Evolutionary conservation across 2,329 filamentous ascomycete genomes (phyloP).

Genomic region (Kalaharituber pfeilii): DNA sequence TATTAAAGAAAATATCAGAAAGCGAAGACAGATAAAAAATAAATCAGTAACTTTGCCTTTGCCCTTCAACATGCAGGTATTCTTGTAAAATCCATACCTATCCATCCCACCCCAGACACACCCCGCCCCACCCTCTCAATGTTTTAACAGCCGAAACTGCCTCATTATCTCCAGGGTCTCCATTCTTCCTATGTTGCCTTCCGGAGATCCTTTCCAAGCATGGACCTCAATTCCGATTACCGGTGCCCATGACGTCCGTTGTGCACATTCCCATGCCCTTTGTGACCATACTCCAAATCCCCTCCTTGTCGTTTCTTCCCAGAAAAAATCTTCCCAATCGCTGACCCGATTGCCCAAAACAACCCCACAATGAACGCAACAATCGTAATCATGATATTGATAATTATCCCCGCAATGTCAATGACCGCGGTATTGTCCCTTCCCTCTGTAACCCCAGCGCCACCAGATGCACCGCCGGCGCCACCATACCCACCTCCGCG

Average conservation of each 20-base stretch:
- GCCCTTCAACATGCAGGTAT: background rate
- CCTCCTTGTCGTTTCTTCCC: background rate
- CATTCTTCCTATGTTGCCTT: no score
- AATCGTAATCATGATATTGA: background rate
- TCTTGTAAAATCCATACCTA: background rate
- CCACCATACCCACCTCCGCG: background rate
- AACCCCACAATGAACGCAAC: background rate
- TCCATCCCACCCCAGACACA: background rate
- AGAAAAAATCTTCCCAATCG: background rate
- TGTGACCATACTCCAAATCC: background rate
- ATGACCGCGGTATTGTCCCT: background rate
- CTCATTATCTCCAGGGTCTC: no score
- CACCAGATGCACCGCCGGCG: background rate
- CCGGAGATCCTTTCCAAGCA: background rate
- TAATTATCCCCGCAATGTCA: background rate
- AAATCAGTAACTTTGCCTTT: background rate
- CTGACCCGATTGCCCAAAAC: background rate
- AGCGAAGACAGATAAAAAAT: background rate
- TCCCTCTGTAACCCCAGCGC: background rate
- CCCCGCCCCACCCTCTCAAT: background rate
- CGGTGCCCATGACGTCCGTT: background rate
- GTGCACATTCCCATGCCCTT: background rate
- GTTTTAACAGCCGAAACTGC: no score
- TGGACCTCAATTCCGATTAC: background rate
- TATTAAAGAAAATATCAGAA: conserved; percentile 3